Percentiles rank a stretch among this genome's conserved stretches.
These are phyloP conservation scores for Neofusicoccum laricinum DNA, from an alignment of 2,329 filamentous ascomycete genomes.

Conservation along the genomic window DNA sequence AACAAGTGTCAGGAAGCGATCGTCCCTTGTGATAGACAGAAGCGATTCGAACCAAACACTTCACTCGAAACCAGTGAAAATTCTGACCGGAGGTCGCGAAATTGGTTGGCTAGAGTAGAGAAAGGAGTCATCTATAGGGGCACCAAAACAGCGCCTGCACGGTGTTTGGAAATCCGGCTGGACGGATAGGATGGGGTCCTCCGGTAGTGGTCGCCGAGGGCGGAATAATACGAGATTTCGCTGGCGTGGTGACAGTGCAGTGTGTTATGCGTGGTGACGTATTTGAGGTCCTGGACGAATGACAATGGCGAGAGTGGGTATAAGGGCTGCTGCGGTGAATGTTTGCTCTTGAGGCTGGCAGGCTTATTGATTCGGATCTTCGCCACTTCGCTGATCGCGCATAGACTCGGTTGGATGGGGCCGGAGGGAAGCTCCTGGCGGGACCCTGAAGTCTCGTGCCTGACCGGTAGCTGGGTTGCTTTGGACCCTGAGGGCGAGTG, in stretches of 20 bases:
- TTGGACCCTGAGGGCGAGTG: background rate
- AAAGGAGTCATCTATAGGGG: background rate
- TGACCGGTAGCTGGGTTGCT: background rate
- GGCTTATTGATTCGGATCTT: slow-evolving; percentile 3
- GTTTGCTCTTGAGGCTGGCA: background rate
- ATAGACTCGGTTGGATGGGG: background rate
- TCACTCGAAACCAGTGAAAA: background rate
- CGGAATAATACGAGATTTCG: background rate
- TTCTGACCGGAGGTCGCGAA: background rate
- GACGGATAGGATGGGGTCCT: background rate
- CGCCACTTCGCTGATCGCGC: background rate
- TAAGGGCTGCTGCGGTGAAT: slow-evolving; percentile 2
- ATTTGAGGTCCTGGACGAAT: background rate
- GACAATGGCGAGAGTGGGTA: background rate
- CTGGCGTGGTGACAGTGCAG: background rate
- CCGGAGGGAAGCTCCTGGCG: background rate
- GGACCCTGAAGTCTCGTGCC: background rate
- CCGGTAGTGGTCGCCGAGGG: background rate
- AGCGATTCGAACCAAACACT: background rate
- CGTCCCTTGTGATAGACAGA: background rate
- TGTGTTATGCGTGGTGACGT: background rate
- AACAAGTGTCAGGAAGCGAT: background rate
- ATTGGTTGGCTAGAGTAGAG: background rate
- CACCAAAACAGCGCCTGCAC: background rate
- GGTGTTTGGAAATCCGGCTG: background rate